Evolutionary conservation across 495 filamentous ascomycete species (phyloP).

Genomic region (Hypoxylon lienhwacheense): DNA sequence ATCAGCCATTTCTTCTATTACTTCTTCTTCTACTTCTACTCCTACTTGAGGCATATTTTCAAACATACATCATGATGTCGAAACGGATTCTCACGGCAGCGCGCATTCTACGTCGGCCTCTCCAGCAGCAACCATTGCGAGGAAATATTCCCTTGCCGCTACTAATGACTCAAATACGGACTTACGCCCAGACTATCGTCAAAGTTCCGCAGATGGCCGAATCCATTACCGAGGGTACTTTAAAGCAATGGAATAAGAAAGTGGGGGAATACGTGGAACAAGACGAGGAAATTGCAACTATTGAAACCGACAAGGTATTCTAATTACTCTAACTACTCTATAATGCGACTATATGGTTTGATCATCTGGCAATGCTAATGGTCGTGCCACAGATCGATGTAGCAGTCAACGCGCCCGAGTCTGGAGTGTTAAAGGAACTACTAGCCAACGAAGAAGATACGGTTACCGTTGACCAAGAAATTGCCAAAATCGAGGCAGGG

Average conservation of each 20-base stretch:
- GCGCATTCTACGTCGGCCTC: slow-evolving; percentile 48
- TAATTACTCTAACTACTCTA: slow-evolving; percentile 3
- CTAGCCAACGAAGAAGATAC: slow-evolving; percentile 95
- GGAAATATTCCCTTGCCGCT: slow-evolving; percentile 41
- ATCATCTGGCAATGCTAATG: too few species aligned
- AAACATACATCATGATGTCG: slow-evolving; percentile 49
- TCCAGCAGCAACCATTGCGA: slow-evolving; percentile 44
- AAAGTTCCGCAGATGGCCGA: slow-evolving; percentile 99
- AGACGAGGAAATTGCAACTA: slow-evolving; percentile 98
- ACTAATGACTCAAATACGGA: slow-evolving; percentile 55
- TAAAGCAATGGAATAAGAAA: slow-evolving; percentile 95
- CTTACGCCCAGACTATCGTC: slow-evolving; percentile 75
- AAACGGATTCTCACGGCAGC: slow-evolving; percentile 52
- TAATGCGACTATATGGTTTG: too few species aligned
- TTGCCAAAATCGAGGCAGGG: slow-evolving; percentile 81
- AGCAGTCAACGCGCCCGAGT: slow-evolving; percentile 89
- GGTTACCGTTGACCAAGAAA: slow-evolving; percentile 89
- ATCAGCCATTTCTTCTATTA: slow-evolving; percentile 15
- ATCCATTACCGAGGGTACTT: slow-evolving; percentile 95
- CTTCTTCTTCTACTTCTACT: slow-evolving; percentile 3
- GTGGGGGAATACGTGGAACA: slow-evolving; percentile 92
- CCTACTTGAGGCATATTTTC: neutral
- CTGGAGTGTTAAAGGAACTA: slow-evolving; percentile 89
- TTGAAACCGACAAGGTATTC: slow-evolving; percentile 99
- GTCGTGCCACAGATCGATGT: slow-evolving; percentile 76